Evolutionary conservation across 192 early-diverging fungal genomes (phyloP).

Genomic region (Mortierella hygrophila): DNA sequence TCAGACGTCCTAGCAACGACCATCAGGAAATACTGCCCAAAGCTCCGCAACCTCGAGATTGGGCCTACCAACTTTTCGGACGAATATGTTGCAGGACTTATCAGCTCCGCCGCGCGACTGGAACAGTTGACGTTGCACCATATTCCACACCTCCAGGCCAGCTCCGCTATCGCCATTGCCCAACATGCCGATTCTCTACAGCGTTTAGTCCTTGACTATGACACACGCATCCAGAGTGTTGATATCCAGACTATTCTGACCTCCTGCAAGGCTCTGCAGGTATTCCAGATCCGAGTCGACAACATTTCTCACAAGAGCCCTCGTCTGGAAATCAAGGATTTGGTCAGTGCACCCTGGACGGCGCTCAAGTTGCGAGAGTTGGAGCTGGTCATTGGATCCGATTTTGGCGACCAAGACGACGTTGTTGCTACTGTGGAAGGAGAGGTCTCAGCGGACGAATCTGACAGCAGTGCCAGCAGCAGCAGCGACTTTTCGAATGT

Average conservation of each 20-base stretch:
- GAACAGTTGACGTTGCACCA: constrained; percentile 1
- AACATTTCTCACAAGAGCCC: constrained; percentile 2
- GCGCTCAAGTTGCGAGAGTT: constrained; percentile 1
- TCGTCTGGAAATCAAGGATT: constrained; percentile 3
- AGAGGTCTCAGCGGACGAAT: neutral
- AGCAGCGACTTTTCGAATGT: neutral
- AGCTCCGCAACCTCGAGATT: constrained; percentile 2
- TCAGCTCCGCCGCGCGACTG: neutral
- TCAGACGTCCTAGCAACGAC: constrained; percentile 3
- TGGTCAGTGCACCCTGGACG: constrained; percentile 3
- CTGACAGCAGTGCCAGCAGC: neutral
- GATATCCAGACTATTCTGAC: constrained; percentile 2
- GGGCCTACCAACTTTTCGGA: neutral
- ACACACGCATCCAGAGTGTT: neutral
- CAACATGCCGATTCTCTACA: neutral
- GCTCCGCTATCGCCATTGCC: neutral
- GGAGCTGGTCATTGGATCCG: constrained; percentile 1
- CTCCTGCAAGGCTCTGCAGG: neutral
- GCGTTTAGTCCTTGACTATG: neutral
- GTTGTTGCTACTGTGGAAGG: neutral
- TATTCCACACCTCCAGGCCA: neutral
- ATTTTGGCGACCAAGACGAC: neutral
- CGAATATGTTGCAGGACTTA: neutral
- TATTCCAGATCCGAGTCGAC: constrained; percentile 1
- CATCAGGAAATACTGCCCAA: constrained; percentile 1